phyloP scores from a whole-genome alignment of 257 asterid genomes.

The Solanum dulcamara region DNA sequence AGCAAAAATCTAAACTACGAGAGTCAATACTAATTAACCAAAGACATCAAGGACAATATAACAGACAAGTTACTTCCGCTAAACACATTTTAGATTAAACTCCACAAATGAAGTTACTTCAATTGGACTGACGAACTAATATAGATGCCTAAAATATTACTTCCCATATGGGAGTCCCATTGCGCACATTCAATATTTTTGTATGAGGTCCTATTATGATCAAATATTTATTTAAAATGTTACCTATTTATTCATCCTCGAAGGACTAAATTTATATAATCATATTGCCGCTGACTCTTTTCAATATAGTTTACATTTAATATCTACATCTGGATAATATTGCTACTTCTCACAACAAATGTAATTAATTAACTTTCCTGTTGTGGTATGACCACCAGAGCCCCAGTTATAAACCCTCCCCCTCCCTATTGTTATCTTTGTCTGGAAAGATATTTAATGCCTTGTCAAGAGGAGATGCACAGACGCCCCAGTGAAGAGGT shows the following conservation, averaged over 20 bases:
- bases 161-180: neutral
- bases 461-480: neutral
- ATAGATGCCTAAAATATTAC: neutral
- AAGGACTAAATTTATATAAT: neutral
- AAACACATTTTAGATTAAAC: neutral
- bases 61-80: neutral
- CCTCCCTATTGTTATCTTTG: neutral
- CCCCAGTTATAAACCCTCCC: neutral
- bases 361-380: neutral
- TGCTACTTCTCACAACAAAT: neutral
- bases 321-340: neutral
- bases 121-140: neutral
- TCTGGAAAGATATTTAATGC: neutral
- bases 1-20: neutral
- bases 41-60: neutral
- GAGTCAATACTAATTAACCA: neutral
- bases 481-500: no score
- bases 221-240: neutral
- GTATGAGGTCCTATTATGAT: neutral
- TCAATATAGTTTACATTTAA: neutral
- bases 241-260: neutral
- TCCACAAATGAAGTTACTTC: neutral
- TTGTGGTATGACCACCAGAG: neutral
- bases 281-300: neutral
- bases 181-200: neutral